A percentile compares a stretch with the other conserved stretches of the same genome.
Conservation (phyloP, 768 basidiomycete species). For the Macrolepiota dolichaula region DNA sequence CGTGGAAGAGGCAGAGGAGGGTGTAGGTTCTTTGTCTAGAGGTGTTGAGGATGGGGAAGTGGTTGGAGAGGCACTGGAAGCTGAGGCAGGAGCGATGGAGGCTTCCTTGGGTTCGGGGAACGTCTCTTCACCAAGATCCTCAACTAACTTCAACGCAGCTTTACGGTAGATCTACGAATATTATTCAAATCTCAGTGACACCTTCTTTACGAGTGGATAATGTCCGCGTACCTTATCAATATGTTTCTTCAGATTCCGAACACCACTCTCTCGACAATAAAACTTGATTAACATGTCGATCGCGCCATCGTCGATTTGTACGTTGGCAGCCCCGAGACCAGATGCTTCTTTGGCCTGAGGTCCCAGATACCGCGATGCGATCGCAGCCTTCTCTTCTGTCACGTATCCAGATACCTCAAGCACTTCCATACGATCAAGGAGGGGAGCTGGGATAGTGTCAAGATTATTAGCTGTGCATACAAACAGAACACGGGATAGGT, state of each 20-base stretch:
- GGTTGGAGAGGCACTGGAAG: slow-evolving; percentile 13
- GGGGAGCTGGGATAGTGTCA: slow-evolving; percentile 90
- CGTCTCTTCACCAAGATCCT: slow-evolving; percentile 83
- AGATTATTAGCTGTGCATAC: slow-evolving; percentile 97
- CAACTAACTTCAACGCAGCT: slow-evolving; percentile 87
- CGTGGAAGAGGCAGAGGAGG: not conserved
- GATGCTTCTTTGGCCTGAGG: slow-evolving; percentile 92
- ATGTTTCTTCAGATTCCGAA: slow-evolving; percentile 95
- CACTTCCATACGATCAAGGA: slow-evolving; percentile 96
- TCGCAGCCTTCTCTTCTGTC: slow-evolving; percentile 86
- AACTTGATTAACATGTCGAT: slow-evolving; percentile 92
- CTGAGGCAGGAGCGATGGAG: slow-evolving; percentile 15
- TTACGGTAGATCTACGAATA: slow-evolving; percentile 85
- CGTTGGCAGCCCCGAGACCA: slow-evolving; percentile 82
- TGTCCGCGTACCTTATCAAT: slow-evolving; percentile 80
- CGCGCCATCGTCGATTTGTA: slow-evolving; percentile 69
- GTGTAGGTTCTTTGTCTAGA: not conserved
- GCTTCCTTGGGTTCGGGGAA: slow-evolving; percentile 64
- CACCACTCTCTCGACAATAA: slow-evolving; percentile 96
- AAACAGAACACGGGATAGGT: slow-evolving; percentile 93
- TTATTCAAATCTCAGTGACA: not conserved
- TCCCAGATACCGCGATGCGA: slow-evolving; percentile 82
- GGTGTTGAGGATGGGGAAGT: slow-evolving; percentile 16
- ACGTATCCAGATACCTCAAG: slow-evolving; percentile 95
- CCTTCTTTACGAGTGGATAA: not conserved